Evolutionary conservation across 1,139 yeast genomes (phyloP).

Genomic region (Debaryomyces sp.): DNA sequence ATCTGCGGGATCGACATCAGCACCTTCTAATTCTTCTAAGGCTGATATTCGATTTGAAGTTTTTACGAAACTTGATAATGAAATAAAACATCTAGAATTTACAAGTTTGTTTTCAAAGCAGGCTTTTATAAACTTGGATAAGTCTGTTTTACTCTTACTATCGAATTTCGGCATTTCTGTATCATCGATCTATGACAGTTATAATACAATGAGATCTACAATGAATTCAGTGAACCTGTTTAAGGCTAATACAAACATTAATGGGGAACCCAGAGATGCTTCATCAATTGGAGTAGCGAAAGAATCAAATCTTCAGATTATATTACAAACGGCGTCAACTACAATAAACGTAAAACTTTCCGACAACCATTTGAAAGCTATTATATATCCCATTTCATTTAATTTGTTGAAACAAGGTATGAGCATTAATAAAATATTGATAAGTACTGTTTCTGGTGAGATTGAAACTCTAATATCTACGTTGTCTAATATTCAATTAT

Average conservation of each 20-base stretch:
- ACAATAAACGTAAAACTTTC: constrained; percentile 17
- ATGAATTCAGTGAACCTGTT: neutral
- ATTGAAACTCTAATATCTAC: constrained; percentile 19
- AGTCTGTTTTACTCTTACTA: constrained; percentile 19
- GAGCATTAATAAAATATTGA: constrained; percentile 31
- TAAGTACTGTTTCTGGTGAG: constrained; percentile 17
- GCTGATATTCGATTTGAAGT: constrained; percentile 59
- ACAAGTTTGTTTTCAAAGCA: constrained; percentile 51
- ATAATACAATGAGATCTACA: neutral
- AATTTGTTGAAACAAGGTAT: constrained; percentile 32
- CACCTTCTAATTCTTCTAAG: constrained; percentile 20
- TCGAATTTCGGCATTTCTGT: constrained; percentile 14
- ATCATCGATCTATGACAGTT: constrained; percentile 1
- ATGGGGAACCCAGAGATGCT: neutral
- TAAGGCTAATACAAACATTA: neutral
- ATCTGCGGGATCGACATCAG: constrained; percentile 2
- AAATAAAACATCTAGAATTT: constrained; percentile 28
- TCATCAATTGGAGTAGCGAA: constrained; percentile 3
- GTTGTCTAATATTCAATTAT: constrained; percentile 23
- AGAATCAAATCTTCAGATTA: constrained; percentile 16
- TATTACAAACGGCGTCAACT: constrained; percentile 39
- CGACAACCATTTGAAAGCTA: constrained; percentile 16
- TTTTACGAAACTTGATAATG: constrained; percentile 29
- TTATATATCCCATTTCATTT: constrained; percentile 42
- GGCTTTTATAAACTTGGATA: constrained; percentile 36